phyloP scores from a whole-genome alignment of 225 moss, liverwort and hornwort species.

The Sphagnum tenellum region DNA sequence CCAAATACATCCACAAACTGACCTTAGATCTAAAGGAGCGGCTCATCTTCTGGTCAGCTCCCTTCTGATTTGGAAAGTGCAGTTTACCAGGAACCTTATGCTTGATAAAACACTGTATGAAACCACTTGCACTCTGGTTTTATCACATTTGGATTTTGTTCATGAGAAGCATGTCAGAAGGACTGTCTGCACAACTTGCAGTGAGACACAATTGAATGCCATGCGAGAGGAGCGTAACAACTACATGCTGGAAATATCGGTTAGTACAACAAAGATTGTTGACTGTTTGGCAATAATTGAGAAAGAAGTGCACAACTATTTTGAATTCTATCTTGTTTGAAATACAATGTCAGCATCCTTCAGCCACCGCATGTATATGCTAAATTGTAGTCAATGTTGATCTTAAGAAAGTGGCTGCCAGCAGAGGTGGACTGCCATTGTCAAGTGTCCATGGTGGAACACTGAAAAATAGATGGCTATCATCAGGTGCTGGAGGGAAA shows the following conservation, averaged over 20 bases:
- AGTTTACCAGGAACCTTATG: too few relatives aligned
- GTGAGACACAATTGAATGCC: conserved; percentile 17
- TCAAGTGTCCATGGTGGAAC: too few relatives aligned
- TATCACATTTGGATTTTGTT: neutral
- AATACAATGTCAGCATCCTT: too few relatives aligned
- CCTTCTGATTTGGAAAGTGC: neutral
- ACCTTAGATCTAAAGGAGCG: conserved; percentile 20
- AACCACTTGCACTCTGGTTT: neutral
- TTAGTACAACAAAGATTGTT: neutral
- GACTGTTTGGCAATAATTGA: too few relatives aligned
- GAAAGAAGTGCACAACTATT: too few relatives aligned
- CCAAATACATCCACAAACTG: conserved; percentile 23
- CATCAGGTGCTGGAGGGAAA: conserved; percentile 19
- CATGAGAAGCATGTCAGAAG: neutral
- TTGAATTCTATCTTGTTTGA: too few relatives aligned
- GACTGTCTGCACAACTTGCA: neutral
- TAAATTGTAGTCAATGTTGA: too few relatives aligned
- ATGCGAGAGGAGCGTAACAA: conserved; percentile 23
- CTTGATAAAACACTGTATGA: too few relatives aligned
- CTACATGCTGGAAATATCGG: conserved; percentile 9
- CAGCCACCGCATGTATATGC: too few relatives aligned
- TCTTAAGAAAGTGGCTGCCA: too few relatives aligned
- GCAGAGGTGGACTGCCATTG: too few relatives aligned
- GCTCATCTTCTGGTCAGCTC: conserved; percentile 11
- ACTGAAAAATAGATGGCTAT: too few relatives aligned